phyloP scores from a whole-genome alignment of 2,329 filamentous ascomycete species.

The Dendrostoma leiphaemia region DNA sequence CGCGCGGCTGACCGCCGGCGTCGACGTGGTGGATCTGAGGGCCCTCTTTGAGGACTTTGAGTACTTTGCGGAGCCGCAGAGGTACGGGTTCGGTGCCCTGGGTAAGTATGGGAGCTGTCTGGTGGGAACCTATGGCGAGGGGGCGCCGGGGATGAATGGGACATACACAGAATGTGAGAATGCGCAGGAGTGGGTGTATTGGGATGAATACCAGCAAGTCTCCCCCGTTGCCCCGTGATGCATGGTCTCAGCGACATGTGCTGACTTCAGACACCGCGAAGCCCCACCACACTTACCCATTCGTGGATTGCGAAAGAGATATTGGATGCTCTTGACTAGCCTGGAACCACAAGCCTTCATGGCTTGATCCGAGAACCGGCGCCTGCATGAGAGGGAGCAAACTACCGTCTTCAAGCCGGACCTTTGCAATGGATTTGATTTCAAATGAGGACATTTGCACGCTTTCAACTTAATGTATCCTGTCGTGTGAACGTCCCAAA shows the following conservation, averaged over 20 bases:
- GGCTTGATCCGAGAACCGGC: neutral
- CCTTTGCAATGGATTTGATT: neutral
- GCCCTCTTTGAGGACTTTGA: neutral
- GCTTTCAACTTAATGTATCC: neutral
- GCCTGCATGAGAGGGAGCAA: neutral
- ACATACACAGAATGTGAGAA: conserved; percentile 1
- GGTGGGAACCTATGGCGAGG: conserved; percentile 2
- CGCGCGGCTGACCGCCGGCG: neutral
- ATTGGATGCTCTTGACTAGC: neutral
- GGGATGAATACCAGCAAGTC: conserved; percentile 6
- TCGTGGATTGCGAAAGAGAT: conserved; percentile 3
- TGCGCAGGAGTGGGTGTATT: conserved; percentile 1
- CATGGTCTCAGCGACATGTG: neutral
- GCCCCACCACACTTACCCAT: neutral
- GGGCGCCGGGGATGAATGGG: neutral
- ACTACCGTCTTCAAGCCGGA: no score
- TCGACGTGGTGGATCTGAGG: neutral
- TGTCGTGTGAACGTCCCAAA: neutral
- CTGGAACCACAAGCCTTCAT: neutral
- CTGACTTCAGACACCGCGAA: neutral
- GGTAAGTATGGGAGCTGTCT: conserved; percentile 7
- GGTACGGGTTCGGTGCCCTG: neutral
- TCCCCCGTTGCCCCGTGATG: no score
- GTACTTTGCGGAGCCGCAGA: neutral
- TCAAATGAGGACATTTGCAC: neutral